Conservation (phyloP, 2,329 filamentous ascomycete species). For the Metarhizium brunneum region DNA sequence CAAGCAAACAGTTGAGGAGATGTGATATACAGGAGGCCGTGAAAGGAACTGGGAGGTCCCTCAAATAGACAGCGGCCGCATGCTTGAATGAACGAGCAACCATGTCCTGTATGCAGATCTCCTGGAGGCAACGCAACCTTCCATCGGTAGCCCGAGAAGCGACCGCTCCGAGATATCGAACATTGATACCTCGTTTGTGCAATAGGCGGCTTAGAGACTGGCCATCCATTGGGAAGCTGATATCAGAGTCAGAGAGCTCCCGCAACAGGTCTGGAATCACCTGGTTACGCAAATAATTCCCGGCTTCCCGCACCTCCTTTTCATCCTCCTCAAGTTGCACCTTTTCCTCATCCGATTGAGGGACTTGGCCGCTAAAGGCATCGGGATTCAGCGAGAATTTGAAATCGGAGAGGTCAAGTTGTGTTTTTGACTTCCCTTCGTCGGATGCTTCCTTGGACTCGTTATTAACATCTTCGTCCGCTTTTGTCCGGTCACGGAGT, state of each 20-base stretch:
- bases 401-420: conserved; percentile 82
- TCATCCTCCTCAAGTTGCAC: conserved; percentile 75
- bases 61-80: conserved; percentile 68
- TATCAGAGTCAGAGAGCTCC: conserved; percentile 83
- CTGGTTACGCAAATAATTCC: conserved; percentile 64
- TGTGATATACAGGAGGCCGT: conserved; percentile 75
- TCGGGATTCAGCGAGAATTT: conserved; percentile 87
- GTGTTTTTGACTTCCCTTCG: conserved; percentile 27
- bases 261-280: conserved; percentile 78
- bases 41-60: conserved; percentile 69
- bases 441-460: conserved; percentile 25
- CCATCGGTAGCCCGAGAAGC: conserved; percentile 60
- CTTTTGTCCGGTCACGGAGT: conserved; percentile 36
- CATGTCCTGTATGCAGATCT: conserved; percentile 83
- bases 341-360: conserved; percentile 87
- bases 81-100: conserved; percentile 95
- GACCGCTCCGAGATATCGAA: conserved; percentile 87
- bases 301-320: conserved; percentile 76
- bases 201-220: conserved; percentile 77
- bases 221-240: conserved; percentile 98
- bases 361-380: conserved; percentile 84
- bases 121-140: conserved; percentile 67
- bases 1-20: conserved; percentile 87
- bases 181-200: conserved; percentile 95
- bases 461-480: conserved; percentile 24